phyloP scores from a whole-genome alignment of 2,329 filamentous ascomycete genomes.

The Blumeriella jaapii region DNA sequence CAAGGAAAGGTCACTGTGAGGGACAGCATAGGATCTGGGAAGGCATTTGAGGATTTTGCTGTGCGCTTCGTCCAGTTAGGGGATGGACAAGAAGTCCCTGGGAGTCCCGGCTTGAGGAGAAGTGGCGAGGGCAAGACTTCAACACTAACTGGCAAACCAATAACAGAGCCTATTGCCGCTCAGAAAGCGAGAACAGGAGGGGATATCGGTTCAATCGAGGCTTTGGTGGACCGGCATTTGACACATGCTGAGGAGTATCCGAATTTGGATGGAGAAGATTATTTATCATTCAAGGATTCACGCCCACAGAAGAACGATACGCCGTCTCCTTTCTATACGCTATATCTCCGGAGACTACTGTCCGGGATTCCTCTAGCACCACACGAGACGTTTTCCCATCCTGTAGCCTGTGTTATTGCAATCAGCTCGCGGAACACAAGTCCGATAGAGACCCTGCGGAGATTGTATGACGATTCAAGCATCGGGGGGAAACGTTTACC shows the following conservation, averaged over 20 bases:
- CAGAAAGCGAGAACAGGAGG: constrained; percentile 29
- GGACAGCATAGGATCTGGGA: constrained; percentile 78
- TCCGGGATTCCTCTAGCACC: constrained; percentile 68
- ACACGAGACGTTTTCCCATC: constrained; percentile 90
- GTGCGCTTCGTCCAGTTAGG: constrained; percentile 72
- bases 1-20: constrained; percentile 81
- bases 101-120: constrained; percentile 30
- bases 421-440: constrained; percentile 79
- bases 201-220: constrained; percentile 60
- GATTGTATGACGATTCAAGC: constrained; percentile 75
- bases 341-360: constrained; percentile 74
- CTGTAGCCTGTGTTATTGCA: constrained; percentile 86
- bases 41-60: constrained; percentile 78
- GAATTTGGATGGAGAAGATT: constrained; percentile 21
- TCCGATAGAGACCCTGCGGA: constrained; percentile 78
- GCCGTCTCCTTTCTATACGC: constrained; percentile 69
- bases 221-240: constrained; percentile 69
- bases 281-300: constrained; percentile 29
- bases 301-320: constrained; percentile 25
- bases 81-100: constrained; percentile 41
- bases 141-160: constrained; percentile 15
- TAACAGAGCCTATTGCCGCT: constrained; percentile 10
- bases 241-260: constrained; percentile 53
- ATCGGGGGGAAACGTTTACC: constrained; percentile 64
- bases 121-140: constrained; percentile 20